Evolutionary conservation across 1,139 yeast species (phyloP).

Genomic region (Hansenula sp.): DNA sequence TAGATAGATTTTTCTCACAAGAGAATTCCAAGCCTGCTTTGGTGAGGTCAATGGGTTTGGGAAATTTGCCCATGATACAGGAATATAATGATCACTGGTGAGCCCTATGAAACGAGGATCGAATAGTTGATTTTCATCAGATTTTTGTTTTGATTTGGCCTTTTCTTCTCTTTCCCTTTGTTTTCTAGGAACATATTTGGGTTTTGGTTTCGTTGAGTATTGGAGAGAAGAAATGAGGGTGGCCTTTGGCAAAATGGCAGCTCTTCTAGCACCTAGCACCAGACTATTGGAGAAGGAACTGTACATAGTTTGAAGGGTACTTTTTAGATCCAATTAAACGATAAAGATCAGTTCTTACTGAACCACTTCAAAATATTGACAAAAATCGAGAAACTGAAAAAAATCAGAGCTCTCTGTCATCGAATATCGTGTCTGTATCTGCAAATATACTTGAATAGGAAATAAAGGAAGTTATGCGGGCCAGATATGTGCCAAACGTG

Average conservation of each 20-base stretch:
- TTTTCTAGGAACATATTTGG: too few species aligned
- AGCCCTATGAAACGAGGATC: slow-evolving; percentile 41
- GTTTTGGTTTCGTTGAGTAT: background rate
- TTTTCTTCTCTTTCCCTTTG: background rate
- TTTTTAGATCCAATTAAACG: too few species aligned
- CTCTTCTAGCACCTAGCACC: background rate
- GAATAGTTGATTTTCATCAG: slow-evolving; percentile 22
- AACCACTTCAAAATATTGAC: too few species aligned
- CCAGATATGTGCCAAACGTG: too few species aligned
- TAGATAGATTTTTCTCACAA: slow-evolving; percentile 47
- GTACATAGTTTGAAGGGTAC: background rate
- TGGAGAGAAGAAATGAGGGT: background rate
- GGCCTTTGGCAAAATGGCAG: background rate
- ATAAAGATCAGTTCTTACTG: background rate
- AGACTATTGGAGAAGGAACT: background rate
- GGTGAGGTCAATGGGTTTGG: slow-evolving; percentile 43
- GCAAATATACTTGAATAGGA: background rate
- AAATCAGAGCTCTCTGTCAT: background rate
- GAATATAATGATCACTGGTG: slow-evolving; percentile 44
- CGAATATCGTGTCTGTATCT: background rate
- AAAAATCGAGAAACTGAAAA: background rate
- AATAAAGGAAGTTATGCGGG: background rate
- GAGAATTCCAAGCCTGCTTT: slow-evolving; percentile 31
- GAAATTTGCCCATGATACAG: slow-evolving; percentile 40
- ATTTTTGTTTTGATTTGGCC: slow-evolving; percentile 5